Evolutionary conservation across 2,329 filamentous ascomycete genomes (phyloP).

Genomic region (Microdochium paspali): DNA sequence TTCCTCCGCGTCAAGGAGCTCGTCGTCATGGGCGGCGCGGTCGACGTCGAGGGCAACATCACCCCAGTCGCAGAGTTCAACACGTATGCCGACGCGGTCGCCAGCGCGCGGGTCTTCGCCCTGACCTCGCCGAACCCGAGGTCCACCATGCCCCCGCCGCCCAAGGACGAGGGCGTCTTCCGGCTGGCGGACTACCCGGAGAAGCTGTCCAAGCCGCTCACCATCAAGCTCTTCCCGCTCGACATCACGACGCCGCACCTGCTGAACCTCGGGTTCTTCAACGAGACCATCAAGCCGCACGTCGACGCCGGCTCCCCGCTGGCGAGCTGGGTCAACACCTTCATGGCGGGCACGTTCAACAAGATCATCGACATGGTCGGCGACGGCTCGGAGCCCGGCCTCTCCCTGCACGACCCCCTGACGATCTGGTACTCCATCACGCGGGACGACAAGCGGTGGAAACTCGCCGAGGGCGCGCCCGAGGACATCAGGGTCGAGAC

Average conservation of each 20-base stretch:
- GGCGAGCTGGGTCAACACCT: constrained; percentile 63
- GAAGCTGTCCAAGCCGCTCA: constrained; percentile 52
- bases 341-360: constrained; percentile 60
- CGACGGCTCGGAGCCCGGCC: constrained; percentile 45
- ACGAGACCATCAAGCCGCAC: constrained; percentile 41
- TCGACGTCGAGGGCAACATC: constrained; percentile 73
- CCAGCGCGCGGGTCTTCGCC: constrained; percentile 67
- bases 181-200: constrained; percentile 51
- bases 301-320: constrained; percentile 59
- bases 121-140: constrained; percentile 64
- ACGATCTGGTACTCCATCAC: constrained; percentile 72
- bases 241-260: constrained; percentile 69
- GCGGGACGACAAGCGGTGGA: constrained; percentile 47
- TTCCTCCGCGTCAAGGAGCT: constrained; percentile 87
- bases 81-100: constrained; percentile 77
- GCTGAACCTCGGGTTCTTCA: constrained; percentile 52
- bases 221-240: constrained; percentile 63
- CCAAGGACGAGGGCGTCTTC: constrained; percentile 31
- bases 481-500: constrained; percentile 90
- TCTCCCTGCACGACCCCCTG: constrained; percentile 69
- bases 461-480: constrained; percentile 37
- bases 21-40: constrained; percentile 88
- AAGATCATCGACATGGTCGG: constrained; percentile 57
- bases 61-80: constrained; percentile 91
- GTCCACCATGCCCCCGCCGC: constrained; percentile 70